Base-by-base conservation (phyloP, 495 filamentous ascomycete genomes). In the Hypoxylon fragiforme region DNA sequence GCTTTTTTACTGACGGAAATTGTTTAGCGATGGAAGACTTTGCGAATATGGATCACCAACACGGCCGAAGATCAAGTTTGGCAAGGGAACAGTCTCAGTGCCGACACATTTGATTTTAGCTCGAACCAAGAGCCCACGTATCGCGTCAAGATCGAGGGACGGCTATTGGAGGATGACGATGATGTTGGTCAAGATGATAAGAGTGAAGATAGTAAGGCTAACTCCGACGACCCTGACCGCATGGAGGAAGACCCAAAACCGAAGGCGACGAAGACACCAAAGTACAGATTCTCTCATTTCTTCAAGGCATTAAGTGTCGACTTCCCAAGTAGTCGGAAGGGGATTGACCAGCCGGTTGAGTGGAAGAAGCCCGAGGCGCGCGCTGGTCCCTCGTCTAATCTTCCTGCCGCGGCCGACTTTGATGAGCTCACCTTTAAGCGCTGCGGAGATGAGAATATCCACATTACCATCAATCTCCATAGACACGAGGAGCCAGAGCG, bases 11-110 rank as follows among this genome's bases (percentile, higher is more conserved):
- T 31, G n/a, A 44, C 55, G 57, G 24, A 50, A 50, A 26, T 24
- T 34, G 46, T 12, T 21, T 43, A 85, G 81, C 84, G 89, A 41
- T 85, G 86, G 70, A 87, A 87, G 64, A 96, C 88, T 15, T 73
- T 99, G 68, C 86, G 91, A 56, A 84, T 99, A 48, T 97, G 91
- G 90, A 87, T 99, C 56, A 90, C 87, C 65, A 99, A 99, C 68
- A 96, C 92, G 1, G 89, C 86, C 16, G 92, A 97, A 70, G 88
- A 89, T 62, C 95, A 97, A 70, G 86, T 89, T 13, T 97, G 95
- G 95, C 95, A 97, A 74, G 79, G 75, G 12, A 81, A 75, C 51
- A 73, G 68, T 21, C 70, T 87, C 50, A 85, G 83, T 44, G 73
- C 82, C 52, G 84, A 90, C 57, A 77, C 75, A 11, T 91, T 91